Evolutionary conservation across 192 early-diverging fungal genomes (phyloP), one percentile per base, ranked within the genome.

Genomic region (Coemansia sp.): DNA sequence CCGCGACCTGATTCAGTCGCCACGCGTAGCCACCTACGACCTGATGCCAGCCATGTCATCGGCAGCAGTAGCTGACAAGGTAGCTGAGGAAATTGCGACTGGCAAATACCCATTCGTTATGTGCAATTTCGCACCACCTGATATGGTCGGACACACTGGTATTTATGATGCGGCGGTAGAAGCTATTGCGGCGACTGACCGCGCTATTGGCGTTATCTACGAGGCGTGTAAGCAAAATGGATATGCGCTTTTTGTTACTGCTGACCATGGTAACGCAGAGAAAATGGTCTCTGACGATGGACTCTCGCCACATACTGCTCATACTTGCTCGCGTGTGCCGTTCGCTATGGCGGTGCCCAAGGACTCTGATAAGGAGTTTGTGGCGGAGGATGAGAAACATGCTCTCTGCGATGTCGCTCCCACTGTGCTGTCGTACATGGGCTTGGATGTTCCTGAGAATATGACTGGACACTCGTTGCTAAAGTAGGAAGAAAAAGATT

Each of bases 211-310:
- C 40, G 85, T 87, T 64, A 93, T 99, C 73, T 94, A 91, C 77
- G 93, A 95, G 68, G 97, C 98, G 29, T 98, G 96, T 81, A 90
- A 94, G 79, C 78, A 84, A 64, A 84, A 93, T 66, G 93, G 92
- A 24, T 99, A 98, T 76, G 86, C 90, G 47, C 85, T 99, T 46
- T 96, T 99, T 76, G 80, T 99, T 53, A 99, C 97, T 8, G 90
- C 98, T 9, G 98, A 99, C 84, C 98, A 99, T 81, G 98, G 98
- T 41, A 99, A 99, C 75, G 97, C 97, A 34, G 98, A 99, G 75
- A 94, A 99, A 89, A 99, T 99, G 96, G 61, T 96, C 47, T 87
- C 89, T 10, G 92, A 90, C 62, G 94, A 96, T 68, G 88, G 87
- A 61, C 85, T 77, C 29, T 89, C 90, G 47, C 98, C 98, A 39